A percentile compares a stretch with the other conserved stretches of the same genome.
Conservation (phyloP, 768 basidiomycete species). For the Coprinellus micaceus region DNA sequence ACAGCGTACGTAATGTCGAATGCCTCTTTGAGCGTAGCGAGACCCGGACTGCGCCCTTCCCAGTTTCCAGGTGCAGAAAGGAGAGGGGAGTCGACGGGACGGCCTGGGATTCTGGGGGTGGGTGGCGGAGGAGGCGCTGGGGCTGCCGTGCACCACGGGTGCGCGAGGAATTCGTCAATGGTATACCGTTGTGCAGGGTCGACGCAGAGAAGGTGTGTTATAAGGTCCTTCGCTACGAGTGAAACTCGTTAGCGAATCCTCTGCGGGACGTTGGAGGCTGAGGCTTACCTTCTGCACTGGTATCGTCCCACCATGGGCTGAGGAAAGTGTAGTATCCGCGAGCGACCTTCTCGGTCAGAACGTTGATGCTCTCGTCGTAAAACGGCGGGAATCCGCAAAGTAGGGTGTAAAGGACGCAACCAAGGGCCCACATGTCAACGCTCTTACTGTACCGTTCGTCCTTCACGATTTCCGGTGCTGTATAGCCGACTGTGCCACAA, state of each 20-base stretch:
- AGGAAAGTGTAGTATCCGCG: slow-evolving; percentile 97
- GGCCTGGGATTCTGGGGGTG: slow-evolving; percentile 52
- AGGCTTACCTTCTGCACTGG: slow-evolving; percentile 67
- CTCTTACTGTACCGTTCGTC: slow-evolving; percentile 95
- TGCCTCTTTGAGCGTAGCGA: slow-evolving; percentile 92
- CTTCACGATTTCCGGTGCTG: slow-evolving; percentile 98
- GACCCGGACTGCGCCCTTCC: slow-evolving; percentile 86
- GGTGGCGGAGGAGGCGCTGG: slow-evolving; percentile 62
- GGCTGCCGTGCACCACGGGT: slow-evolving; percentile 87
- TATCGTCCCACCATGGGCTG: slow-evolving; percentile 99
- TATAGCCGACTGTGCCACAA: slow-evolving; percentile 99
- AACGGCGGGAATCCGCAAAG: slow-evolving; percentile 98
- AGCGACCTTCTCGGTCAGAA: slow-evolving; percentile 97
- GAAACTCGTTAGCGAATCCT: not conserved
- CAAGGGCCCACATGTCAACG: slow-evolving; percentile 99
- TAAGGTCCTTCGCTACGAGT: slow-evolving; percentile 82
- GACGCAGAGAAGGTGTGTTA: slow-evolving; percentile 90
- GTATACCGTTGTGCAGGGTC: slow-evolving; percentile 95
- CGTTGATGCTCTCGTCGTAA: slow-evolving; percentile 98
- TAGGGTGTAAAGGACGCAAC: slow-evolving; percentile 97
- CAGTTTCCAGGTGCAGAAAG: slow-evolving; percentile 70
- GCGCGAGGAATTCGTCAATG: slow-evolving; percentile 95
- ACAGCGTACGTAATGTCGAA: slow-evolving; percentile 99
- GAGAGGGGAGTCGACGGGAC: slow-evolving; percentile 85
- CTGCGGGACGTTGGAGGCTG: not conserved